Percentiles rank a stretch among this genome's conserved stretches.
Evolutionary conservation across 2,329 filamentous ascomycete genomes (phyloP).

Genomic region (Calonectria naviculata): DNA sequence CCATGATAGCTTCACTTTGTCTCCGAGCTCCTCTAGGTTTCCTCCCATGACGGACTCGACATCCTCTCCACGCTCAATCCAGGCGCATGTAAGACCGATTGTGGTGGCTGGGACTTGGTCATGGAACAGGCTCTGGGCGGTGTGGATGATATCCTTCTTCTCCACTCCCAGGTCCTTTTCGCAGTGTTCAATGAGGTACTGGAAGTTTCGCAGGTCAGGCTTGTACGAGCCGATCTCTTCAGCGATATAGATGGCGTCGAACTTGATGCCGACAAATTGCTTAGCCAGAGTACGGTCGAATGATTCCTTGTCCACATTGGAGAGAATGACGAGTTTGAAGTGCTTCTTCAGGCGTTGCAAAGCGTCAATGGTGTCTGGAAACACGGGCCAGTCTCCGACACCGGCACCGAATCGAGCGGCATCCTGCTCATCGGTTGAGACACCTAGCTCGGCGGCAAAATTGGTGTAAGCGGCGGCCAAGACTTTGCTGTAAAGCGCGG

Average conservation of each 20-base stretch:
- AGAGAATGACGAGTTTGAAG: slow-evolving; percentile 69
- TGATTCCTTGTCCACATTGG: slow-evolving; percentile 63
- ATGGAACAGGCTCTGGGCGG: slow-evolving; percentile 73
- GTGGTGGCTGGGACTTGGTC: slow-evolving; percentile 74
- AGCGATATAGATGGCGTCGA: slow-evolving; percentile 75
- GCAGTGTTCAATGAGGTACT: slow-evolving; percentile 68
- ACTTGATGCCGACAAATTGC: slow-evolving; percentile 57
- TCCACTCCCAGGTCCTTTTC: slow-evolving; percentile 63
- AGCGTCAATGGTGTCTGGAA: slow-evolving; percentile 65
- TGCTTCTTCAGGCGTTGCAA: slow-evolving; percentile 57
- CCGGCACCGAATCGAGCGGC: slow-evolving; percentile 60
- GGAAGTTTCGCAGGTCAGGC: slow-evolving; percentile 71
- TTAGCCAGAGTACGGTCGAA: slow-evolving; percentile 35
- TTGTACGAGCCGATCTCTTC: slow-evolving; percentile 79
- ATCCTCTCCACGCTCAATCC: slow-evolving; percentile 66
- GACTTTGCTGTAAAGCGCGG: slow-evolving; percentile 66
- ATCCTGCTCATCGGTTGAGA: slow-evolving; percentile 48
- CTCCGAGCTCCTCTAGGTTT: slow-evolving; percentile 15
- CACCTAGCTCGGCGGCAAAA: slow-evolving; percentile 54
- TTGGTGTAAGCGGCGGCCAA: slow-evolving; percentile 57
- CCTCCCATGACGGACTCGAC: slow-evolving; percentile 29
- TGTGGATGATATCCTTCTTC: slow-evolving; percentile 68
- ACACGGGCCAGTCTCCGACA: slow-evolving; percentile 65
- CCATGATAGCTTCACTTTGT: slow-evolving; percentile 15
- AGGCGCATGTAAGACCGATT: slow-evolving; percentile 69